Percentiles rank a stretch among this genome's conserved stretches.
phyloP scores from a whole-genome alignment of 345 rosid genomes.

The Camelina neglecta region DNA sequence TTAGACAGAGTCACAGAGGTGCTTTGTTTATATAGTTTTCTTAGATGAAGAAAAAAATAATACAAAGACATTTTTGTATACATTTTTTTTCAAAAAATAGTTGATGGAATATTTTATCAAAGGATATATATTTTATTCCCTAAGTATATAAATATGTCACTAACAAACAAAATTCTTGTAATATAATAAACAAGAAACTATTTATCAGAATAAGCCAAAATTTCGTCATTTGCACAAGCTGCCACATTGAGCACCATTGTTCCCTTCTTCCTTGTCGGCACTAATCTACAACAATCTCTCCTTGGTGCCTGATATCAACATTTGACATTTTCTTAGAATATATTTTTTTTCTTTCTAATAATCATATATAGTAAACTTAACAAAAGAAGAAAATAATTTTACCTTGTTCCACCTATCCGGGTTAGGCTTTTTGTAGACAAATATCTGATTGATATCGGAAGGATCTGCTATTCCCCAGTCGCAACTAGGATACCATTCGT shows the following conservation, averaged over 20 bases:
- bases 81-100: too few species aligned
- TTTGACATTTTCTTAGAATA: not conserved
- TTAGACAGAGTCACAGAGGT: not conserved
- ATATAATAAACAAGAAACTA: constrained; percentile 10
- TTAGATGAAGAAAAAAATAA: too few species aligned
- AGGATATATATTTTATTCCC: not conserved
- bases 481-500: constrained; percentile 44
- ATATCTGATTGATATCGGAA: constrained; percentile 39
- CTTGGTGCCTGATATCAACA: constrained; percentile 46
- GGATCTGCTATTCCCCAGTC: constrained; percentile 56
- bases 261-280: constrained; percentile 45
- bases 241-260: constrained; percentile 51
- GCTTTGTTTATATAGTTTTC: not conserved
- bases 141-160: constrained; percentile 10
- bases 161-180: not conserved
- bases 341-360: too few species aligned
- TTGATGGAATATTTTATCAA: not conserved
- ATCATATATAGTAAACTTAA: not conserved
- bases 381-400: not conserved
- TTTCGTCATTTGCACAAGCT: constrained; percentile 51
- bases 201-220: constrained; percentile 44
- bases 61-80: too few species aligned
- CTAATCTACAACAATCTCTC: constrained; percentile 58
- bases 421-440: constrained; percentile 53
- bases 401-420: constrained; percentile 62